Evolutionary conservation across 306 rosid genomes (phyloP).

Genomic region (Cucurbita ficifolia): DNA sequence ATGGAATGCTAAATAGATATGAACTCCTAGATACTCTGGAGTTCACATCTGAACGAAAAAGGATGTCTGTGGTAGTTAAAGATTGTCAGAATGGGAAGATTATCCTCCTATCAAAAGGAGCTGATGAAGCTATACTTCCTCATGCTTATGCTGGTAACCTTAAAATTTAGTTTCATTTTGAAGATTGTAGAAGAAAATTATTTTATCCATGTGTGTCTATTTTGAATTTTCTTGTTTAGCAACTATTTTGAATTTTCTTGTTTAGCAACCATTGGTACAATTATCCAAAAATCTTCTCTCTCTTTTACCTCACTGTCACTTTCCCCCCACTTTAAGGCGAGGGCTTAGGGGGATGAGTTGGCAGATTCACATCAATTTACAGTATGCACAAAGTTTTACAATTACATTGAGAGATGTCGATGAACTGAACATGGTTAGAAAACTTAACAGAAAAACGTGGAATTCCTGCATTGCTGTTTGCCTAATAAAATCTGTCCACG

Average conservation of each 20-base stretch:
- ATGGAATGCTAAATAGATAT: constrained; percentile 45
- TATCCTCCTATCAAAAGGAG: constrained; percentile 82
- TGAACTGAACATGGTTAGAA: not conserved
- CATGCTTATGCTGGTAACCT: constrained; percentile 50
- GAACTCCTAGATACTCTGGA: constrained; percentile 87
- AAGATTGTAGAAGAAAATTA: not conserved
- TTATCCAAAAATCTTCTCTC: not conserved
- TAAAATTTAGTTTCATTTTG: not conserved
- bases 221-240: not conserved
- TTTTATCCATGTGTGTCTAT: not conserved
- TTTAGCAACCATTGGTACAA: not conserved
- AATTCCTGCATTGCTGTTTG: not conserved
- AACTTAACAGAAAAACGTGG: not conserved
- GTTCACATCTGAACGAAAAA: constrained; percentile 94
- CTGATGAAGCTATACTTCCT: constrained; percentile 94
- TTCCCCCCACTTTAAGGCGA: not conserved
- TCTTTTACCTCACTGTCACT: not conserved
- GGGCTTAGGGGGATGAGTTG: not conserved
- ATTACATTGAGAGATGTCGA: not conserved
- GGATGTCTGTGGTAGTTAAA: constrained; percentile 82
- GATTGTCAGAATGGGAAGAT: constrained; percentile 84
- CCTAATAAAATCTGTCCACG: not conserved
- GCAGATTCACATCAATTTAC: not conserved
- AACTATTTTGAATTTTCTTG: not conserved
- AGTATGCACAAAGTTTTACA: not conserved